These are phyloP conservation scores for Neoscytalidium dimidiatum DNA, from an alignment of 2,329 filamentous ascomycete genomes.

Conservation along the genomic window DNA sequence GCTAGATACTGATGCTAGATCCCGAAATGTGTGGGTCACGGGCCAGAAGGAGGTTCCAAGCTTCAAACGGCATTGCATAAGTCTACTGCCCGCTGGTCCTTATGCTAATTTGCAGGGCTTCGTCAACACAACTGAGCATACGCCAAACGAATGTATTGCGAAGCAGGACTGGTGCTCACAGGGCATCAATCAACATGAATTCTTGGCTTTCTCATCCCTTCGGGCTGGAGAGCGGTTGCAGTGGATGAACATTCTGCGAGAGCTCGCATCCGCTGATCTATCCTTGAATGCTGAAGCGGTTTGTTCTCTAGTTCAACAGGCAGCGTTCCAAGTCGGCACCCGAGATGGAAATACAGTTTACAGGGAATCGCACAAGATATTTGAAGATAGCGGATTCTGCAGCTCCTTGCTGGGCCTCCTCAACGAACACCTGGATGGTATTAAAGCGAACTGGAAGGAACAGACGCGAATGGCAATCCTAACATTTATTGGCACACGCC, in stretches of 20 bases:
- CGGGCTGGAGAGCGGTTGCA: slow-evolving; percentile 18
- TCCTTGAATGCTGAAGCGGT: neutral
- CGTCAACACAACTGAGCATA: neutral
- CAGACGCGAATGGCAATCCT: neutral
- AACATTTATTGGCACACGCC: neutral
- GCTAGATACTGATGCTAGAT: slow-evolving; percentile 22
- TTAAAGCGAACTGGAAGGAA: slow-evolving; percentile 16
- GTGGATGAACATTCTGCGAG: slow-evolving; percentile 18
- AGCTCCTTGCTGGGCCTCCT: neutral
- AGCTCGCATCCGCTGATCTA: slow-evolving; percentile 6
- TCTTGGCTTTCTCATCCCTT: slow-evolving; percentile 4
- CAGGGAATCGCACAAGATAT: neutral
- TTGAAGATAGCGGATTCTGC: neutral
- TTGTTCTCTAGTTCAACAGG: neutral
- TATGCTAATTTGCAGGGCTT: neutral
- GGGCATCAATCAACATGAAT: slow-evolving; percentile 6
- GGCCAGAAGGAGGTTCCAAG: neutral
- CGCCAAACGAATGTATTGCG: slow-evolving; percentile 7
- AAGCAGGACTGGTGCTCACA: neutral
- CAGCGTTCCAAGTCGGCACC: neutral
- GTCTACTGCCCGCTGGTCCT: neutral
- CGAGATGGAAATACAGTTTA: neutral
- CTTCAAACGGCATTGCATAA: neutral
- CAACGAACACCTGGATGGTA: neutral
- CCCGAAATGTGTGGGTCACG: neutral